Evolutionary conservation across 2,329 filamentous ascomycete genomes (phyloP), one percentile per base, ranked within the genome.

Genomic region (Claviceps capensis): DNA sequence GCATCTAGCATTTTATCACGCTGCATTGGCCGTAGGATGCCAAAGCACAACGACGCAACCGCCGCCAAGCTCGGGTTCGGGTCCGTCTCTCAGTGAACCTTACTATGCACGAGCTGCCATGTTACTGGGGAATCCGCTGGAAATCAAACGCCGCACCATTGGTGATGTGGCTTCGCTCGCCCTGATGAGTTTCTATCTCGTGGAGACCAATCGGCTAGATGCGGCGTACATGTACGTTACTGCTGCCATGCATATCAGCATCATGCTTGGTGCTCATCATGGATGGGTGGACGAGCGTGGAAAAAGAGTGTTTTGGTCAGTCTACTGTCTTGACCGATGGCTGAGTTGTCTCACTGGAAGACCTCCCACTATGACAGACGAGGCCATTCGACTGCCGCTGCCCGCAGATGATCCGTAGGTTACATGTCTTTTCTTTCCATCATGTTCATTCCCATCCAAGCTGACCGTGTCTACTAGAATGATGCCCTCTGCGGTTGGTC

Each of bases 291-390:
- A 73, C 43, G 73, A 76, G 57, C 59, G 60, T 22, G 68, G 67
- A 1, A 75, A 72, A 56, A 63, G 74, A 38, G 64, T 72, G 5
- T 76, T 77, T 51, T 77, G 74, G 74, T 77, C 73, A 0, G 63
- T 76, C 2, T 77, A 75, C 52, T 66, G 73, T n/a, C 59, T 77
- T 14, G 73, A 77, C 55, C 66, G 73, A 46, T 76, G 64, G 62
- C 55, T 76, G 43, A 71, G 73, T 54, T 75, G 71, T 52, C 62
- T 76, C 4, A 72, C 75, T 65, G 74, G 75, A 5, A 67, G 74
- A 14, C 72, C 74, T 1, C 69, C 73, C 0, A 66, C 67, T 2
- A 69, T 75, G 13, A 63, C 66, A 37, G 72, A 76, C 43, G 72
- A 76, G 38, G 71, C 72, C 2, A 72, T 77, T 52, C 67, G 65